Evolutionary conservation across 768 basidiomycete genomes (phyloP), one percentile per base, ranked within the genome.

Genomic region (Rubroboletus pulcherrimus): DNA sequence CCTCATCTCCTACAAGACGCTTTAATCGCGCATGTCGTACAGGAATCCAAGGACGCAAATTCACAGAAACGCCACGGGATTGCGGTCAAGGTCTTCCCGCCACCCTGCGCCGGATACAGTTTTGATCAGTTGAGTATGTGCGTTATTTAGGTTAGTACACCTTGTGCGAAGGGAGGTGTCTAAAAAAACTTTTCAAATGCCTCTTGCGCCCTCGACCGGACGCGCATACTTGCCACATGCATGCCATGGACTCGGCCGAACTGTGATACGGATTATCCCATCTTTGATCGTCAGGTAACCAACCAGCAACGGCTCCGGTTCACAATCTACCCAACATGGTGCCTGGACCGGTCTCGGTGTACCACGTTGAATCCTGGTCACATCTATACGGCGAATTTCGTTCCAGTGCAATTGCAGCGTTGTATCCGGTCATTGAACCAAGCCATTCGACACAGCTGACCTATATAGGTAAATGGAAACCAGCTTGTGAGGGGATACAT

Each of bases 211-310:
- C 39, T 35, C 12, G 19, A 21, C 33, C 30, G 26, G 17, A 42
- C 21, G 15, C 17, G 21, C 21, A 21, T 21, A 21, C 21, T 21
- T 34, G 3, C 17, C 17, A 31, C 8, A 40, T 53, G 11, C 7
- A 14, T 6, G 29, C 24, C 24, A 24, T 26, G 31, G 33, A 9
- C 37, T 54, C 63, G 55, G 62, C 55, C 63, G 54, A 61, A 41
- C 4, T 11, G 40, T n/a, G 39, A 52, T 19, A 17, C 7, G 26
- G 17, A 43, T 58, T 52, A 53, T 43, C 40, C 45, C 35, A 52
- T 33, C 38, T 34, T n/a, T 40, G 50, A 60, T 38, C 2, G 43
- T 53, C 41, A 42, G 30, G 40, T 39, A 34, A 39, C 49, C 39
- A 42, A 47, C 31, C 35, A 30, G 34, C 12, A 5, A 42, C 19